A percentile compares a stretch with the other conserved stretches of the same genome.
phyloP scores from a whole-genome alignment of 192 early-diverging fungal species.

The Obelidium mucronatum region DNA sequence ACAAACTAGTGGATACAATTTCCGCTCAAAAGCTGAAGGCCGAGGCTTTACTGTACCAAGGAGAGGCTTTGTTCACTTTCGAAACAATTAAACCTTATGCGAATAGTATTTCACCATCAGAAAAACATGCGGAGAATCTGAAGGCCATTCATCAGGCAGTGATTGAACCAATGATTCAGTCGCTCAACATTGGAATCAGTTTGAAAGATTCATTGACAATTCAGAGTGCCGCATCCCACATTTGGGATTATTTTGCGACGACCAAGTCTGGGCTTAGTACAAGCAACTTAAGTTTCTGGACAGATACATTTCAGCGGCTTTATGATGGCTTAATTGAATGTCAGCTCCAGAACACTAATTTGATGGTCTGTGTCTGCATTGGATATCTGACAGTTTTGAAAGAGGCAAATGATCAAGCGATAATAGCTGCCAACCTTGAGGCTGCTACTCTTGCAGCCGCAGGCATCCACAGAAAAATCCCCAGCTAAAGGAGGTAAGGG shows the following conservation, averaged over 20 bases:
- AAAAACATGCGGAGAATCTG: slow-evolving; percentile 4
- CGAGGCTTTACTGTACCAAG: slow-evolving; percentile 21
- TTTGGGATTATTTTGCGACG: slow-evolving; percentile 19
- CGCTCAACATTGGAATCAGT: slow-evolving; percentile 17
- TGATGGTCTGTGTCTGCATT: slow-evolving; percentile 33
- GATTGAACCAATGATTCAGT: slow-evolving; percentile 22
- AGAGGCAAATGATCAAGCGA: slow-evolving; percentile 18
- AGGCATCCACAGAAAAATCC: no score
- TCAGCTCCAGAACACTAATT: not conserved
- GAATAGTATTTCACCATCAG: not conserved
- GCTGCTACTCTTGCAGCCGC: slow-evolving; percentile 11
- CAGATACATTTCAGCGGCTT: slow-evolving; percentile 31
- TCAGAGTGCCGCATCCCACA: slow-evolving; percentile 16
- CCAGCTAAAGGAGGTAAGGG: slow-evolving; percentile 24
- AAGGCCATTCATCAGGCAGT: slow-evolving; percentile 8
- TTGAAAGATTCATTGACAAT: slow-evolving; percentile 30
- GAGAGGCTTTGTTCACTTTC: slow-evolving; percentile 28
- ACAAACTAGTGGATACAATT: not conserved
- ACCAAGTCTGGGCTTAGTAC: not conserved
- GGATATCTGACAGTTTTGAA: slow-evolving; percentile 29
- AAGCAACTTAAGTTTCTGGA: slow-evolving; percentile 16
- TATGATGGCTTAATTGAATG: slow-evolving; percentile 28
- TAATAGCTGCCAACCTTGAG: not conserved
- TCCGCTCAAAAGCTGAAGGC: slow-evolving; percentile 26
- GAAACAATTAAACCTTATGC: not conserved